These are phyloP conservation scores for Calonectria pteridis DNA, from an alignment of 2,329 filamentous ascomycete genomes.

Conservation along the genomic window DNA sequence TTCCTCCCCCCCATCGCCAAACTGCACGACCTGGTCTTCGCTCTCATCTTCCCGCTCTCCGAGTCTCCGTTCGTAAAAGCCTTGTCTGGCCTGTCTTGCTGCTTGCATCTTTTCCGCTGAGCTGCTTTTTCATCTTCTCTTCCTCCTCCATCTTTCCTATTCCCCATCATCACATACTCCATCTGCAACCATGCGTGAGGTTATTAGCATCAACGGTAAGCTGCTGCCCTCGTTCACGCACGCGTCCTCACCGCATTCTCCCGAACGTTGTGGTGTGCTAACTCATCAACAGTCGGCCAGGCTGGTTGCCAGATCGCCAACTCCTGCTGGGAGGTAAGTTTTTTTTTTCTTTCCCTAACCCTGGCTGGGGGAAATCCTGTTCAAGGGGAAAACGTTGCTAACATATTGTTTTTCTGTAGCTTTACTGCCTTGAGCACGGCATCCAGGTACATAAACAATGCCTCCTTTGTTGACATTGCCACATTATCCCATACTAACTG, in stretches of 20 bases:
- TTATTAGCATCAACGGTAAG: slow-evolving; percentile 99
- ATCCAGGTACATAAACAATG: slow-evolving; percentile 81
- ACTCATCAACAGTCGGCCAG: slow-evolving; percentile 88
- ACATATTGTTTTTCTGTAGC: slow-evolving; percentile 65
- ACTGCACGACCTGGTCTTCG: slow-evolving; percentile 43
- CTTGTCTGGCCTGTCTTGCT: slow-evolving; percentile 44
- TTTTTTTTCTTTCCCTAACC: slow-evolving; percentile 47
- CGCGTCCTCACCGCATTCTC: slow-evolving; percentile 58
- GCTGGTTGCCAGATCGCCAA: slow-evolving; percentile 99
- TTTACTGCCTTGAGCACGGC: slow-evolving; percentile 99
- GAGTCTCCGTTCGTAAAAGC: slow-evolving; percentile 46
- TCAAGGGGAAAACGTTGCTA: slow-evolving; percentile 27
- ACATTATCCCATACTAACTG: slow-evolving; percentile 31
- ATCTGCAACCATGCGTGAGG: slow-evolving; percentile 90
- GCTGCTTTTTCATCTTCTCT: slow-evolving; percentile 42
- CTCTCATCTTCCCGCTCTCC: slow-evolving; percentile 42
- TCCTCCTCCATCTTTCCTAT: slow-evolving; percentile 44
- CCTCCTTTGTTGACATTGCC: slow-evolving; percentile 35
- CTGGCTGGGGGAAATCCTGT: slow-evolving; percentile 38
- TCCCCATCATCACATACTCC: slow-evolving; percentile 38
- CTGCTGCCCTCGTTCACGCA: slow-evolving; percentile 54
- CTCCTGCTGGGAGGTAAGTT: slow-evolving; percentile 99
- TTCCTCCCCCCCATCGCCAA: slow-evolving; percentile 46
- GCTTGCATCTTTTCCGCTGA: slow-evolving; percentile 38
- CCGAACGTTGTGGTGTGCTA: slow-evolving; percentile 55